These are phyloP conservation scores for Neoboletus magnificus DNA, from an alignment of 768 basidiomycete species.

Conservation along the genomic window DNA sequence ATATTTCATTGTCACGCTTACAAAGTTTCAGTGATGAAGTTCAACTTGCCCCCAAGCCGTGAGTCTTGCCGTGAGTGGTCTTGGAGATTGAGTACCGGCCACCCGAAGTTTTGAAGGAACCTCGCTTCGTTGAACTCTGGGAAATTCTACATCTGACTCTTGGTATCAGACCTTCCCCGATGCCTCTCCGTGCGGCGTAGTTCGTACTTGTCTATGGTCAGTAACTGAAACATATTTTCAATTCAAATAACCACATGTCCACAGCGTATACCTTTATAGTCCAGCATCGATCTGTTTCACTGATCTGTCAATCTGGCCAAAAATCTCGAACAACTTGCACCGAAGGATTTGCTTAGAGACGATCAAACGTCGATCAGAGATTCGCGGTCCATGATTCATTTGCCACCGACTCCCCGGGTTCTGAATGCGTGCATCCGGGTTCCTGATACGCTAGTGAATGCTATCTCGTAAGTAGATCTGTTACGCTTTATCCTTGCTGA, in stretches of 20 bases:
- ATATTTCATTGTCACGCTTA: no score
- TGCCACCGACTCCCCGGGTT: not conserved
- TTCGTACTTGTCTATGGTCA: not conserved
- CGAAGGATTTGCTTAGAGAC: slow-evolving; percentile 3
- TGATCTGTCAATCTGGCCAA: not conserved
- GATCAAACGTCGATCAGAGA: slow-evolving; percentile 17
- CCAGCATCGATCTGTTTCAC: not conserved
- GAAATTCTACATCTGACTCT: not conserved
- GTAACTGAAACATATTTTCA: no score
- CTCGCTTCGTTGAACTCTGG: not conserved
- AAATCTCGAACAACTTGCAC: not conserved
- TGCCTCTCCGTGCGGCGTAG: not conserved
- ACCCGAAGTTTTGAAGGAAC: not conserved
- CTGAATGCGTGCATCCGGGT: not conserved
- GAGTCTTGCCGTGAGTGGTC: not conserved
- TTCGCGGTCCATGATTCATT: not conserved
- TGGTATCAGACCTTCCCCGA: no score
- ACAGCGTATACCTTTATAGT: not conserved
- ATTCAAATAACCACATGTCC: not conserved
- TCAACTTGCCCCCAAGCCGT: not conserved
- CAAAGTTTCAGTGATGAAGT: no score
- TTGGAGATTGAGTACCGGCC: no score
- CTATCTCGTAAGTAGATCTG: not conserved
- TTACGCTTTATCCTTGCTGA: not conserved
- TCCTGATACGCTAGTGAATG: not conserved